These are phyloP conservation scores for Colletotrichum lini DNA, from an alignment of 2,329 filamentous ascomycete genomes.

Conservation along the genomic window DNA sequence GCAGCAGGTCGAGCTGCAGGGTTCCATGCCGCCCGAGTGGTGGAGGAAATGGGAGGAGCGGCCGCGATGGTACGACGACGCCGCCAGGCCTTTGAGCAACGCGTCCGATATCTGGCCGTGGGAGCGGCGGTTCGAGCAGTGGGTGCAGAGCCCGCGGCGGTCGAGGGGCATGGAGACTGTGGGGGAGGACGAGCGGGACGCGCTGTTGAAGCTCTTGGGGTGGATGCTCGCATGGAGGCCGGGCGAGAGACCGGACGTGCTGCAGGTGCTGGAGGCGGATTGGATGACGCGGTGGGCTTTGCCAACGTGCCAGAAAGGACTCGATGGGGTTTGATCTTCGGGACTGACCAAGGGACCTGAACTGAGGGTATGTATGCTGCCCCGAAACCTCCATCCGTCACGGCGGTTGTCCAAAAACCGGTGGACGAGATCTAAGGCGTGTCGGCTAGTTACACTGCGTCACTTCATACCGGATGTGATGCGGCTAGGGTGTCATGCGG, in stretches of 20 bases:
- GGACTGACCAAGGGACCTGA: too few relatives aligned
- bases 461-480: not conserved
- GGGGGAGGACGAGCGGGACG: constrained; percentile 34
- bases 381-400: too few relatives aligned
- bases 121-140: constrained; percentile 43
- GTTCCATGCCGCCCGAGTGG: constrained; percentile 49
- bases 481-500: not conserved
- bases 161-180: constrained; percentile 32
- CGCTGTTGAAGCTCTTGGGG: constrained; percentile 44
- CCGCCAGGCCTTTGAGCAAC: constrained; percentile 33
- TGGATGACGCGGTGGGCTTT: constrained; percentile 44
- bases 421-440: not conserved
- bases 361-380: too few relatives aligned
- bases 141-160: constrained; percentile 42
- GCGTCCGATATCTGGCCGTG: constrained; percentile 41
- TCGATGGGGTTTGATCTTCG: too few relatives aligned
- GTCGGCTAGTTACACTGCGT: not conserved
- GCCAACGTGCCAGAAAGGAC: constrained; percentile 34
- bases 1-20: constrained; percentile 51
- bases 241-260: constrained; percentile 34
- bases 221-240: constrained; percentile 45
- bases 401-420: not conserved
- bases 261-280: constrained; percentile 29
- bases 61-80: constrained; percentile 35
- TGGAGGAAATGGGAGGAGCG: constrained; percentile 48